These are phyloP conservation scores for Fusarium protoensiforme DNA, from an alignment of 2,329 filamentous ascomycete genomes.

Conservation along the genomic window DNA sequence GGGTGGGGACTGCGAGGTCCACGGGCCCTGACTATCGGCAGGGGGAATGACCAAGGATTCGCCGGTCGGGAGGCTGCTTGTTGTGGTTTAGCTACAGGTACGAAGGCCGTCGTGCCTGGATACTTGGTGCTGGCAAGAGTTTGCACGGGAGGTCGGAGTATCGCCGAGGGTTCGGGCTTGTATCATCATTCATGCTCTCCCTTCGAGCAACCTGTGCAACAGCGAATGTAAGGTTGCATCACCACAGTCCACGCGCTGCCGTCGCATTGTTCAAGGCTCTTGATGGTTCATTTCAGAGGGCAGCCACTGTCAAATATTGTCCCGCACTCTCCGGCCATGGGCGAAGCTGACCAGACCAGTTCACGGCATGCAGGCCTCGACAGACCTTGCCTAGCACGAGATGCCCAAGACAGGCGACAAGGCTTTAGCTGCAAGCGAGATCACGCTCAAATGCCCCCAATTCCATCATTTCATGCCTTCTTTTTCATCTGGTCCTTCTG, in stretches of 20 bases:
- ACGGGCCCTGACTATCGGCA: conserved; percentile 22
- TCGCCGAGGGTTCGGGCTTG: conserved; percentile 9
- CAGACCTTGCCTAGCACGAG: conserved; percentile 11
- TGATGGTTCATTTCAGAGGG: not conserved
- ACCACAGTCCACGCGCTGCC: conserved; percentile 16
- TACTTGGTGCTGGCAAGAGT: conserved; percentile 13
- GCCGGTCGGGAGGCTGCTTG: conserved; percentile 24
- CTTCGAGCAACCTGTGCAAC: conserved; percentile 22
- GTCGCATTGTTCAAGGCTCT: conserved; percentile 9
- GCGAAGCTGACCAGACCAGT: not conserved
- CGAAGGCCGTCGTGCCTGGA: not conserved
- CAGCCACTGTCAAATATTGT: conserved; percentile 19
- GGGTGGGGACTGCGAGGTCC: conserved; percentile 15
- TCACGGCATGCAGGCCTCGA: conserved; percentile 2
- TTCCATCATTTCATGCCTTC: conserved; percentile 29
- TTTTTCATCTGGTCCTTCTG: not conserved
- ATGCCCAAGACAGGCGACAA: conserved; percentile 20
- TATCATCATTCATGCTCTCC: conserved; percentile 22
- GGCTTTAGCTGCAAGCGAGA: conserved; percentile 33
- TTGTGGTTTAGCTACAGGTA: conserved; percentile 27
- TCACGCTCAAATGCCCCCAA: conserved; percentile 14
- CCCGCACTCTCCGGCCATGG: conserved; percentile 16
- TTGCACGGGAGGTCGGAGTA: conserved; percentile 9
- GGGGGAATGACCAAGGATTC: conserved; percentile 25
- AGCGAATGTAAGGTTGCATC: conserved; percentile 29